Conservation (phyloP, 192 early-diverging fungal genomes). For the Coemansia guatemalensis region DNA sequence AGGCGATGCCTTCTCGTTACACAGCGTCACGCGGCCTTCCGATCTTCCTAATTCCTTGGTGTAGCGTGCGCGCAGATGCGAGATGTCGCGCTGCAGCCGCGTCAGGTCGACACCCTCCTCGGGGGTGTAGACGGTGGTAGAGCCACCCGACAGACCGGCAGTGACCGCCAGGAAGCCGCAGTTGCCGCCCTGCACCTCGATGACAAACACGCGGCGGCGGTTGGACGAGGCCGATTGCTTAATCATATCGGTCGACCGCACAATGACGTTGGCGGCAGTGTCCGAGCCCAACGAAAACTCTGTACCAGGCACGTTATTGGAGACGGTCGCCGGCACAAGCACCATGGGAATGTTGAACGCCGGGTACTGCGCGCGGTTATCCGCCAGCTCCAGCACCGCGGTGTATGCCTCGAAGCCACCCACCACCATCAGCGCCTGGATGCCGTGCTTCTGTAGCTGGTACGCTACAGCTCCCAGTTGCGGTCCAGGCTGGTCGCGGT, state of each 20-base stretch:
- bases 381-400: conserved; percentile 68
- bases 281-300: conserved; percentile 94
- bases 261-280: conserved; percentile 93
- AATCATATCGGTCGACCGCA: conserved; percentile 86
- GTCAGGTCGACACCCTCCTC: conserved; percentile 83
- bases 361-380: conserved; percentile 77
- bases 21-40: conserved; percentile 88
- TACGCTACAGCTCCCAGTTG: conserved; percentile 89
- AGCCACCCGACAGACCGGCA: conserved; percentile 80
- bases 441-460: conserved; percentile 85
- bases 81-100: conserved; percentile 80
- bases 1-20: conserved; percentile 69
- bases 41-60: conserved; percentile 68
- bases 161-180: conserved; percentile 90
- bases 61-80: conserved; percentile 79
- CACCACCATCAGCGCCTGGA: conserved; percentile 89
- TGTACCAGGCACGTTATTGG: conserved; percentile 97
- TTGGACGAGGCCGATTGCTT: conserved; percentile 90
- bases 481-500: conserved; percentile 84
- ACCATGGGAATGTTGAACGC: conserved; percentile 93
- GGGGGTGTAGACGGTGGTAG: conserved; percentile 90
- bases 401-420: conserved; percentile 97
- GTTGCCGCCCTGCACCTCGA: conserved; percentile 96
- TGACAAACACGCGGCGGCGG: conserved; percentile 90
- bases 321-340: conserved; percentile 91